phyloP scores from a whole-genome alignment of 73 alveolate genomes.

The Paramecium bursaria region DNA sequence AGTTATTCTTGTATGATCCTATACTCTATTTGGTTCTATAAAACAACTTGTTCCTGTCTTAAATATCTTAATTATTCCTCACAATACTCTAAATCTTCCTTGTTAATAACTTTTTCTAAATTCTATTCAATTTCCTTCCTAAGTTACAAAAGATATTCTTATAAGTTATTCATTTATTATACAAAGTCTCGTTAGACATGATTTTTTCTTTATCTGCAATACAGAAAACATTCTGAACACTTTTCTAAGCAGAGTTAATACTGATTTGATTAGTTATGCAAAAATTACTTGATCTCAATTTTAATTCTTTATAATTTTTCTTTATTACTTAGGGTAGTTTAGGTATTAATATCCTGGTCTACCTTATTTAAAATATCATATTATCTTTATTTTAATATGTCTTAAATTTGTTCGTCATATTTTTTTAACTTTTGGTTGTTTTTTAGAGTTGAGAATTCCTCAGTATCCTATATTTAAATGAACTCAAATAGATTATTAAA shows the following conservation, averaged over 20 bases:
- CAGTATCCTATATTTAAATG: background rate
- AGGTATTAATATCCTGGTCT: background rate
- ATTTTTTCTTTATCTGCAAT: background rate
- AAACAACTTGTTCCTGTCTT: too few relatives aligned
- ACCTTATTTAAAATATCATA: background rate
- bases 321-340: background rate
- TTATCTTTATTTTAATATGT: background rate
- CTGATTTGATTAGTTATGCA: background rate
- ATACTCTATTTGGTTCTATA: too few relatives aligned
- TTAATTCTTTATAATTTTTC: background rate
- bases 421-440: background rate
- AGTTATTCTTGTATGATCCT: too few relatives aligned
- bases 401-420: background rate
- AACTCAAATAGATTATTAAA: background rate
- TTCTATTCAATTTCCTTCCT: too few relatives aligned
- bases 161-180: background rate
- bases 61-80: too few relatives aligned
- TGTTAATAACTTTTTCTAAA: too few relatives aligned
- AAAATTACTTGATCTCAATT: background rate
- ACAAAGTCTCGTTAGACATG: constrained; percentile 9
- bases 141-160: too few relatives aligned
- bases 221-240: background rate
- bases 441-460: background rate
- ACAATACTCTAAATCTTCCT: too few relatives aligned
- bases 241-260: background rate